These are phyloP conservation scores for Ampelomyces quisqualis DNA, from an alignment of 2,329 filamentous ascomycete species.

Conservation along the genomic window DNA sequence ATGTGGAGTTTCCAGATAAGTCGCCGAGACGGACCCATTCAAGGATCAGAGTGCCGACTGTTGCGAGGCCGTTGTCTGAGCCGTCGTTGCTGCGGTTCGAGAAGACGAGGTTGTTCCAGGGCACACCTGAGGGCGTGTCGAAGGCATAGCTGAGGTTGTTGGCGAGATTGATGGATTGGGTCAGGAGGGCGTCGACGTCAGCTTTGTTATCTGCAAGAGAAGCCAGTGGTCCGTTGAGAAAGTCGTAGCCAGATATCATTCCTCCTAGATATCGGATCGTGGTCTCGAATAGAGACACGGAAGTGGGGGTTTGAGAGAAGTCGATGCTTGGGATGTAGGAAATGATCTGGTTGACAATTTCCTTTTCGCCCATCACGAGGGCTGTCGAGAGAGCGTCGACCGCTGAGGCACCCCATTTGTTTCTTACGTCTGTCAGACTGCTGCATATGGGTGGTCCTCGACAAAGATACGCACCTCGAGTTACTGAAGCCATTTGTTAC, in stretches of 20 bases:
- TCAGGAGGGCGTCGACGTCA: constrained; percentile 61
- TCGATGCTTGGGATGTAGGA: constrained; percentile 69
- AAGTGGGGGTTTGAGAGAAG: constrained; percentile 59
- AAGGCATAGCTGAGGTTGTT: constrained; percentile 77
- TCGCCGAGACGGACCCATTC: constrained; percentile 84
- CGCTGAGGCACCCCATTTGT: constrained; percentile 81
- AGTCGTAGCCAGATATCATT: constrained; percentile 72
- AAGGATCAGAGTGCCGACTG: constrained; percentile 73
- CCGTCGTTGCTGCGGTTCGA: constrained; percentile 51
- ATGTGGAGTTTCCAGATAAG: constrained; percentile 66
- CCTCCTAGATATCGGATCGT: constrained; percentile 87
- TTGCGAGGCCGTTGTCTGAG: constrained; percentile 70
- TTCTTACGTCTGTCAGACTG: too few species aligned
- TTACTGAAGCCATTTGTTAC: constrained; percentile 65
- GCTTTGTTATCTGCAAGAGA: constrained; percentile 50
- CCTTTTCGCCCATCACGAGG: constrained; percentile 69
- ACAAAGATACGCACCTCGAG: constrained; percentile 60
- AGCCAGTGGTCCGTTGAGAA: constrained; percentile 67
- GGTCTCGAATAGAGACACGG: constrained; percentile 82
- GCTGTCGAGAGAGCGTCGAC: constrained; percentile 80
- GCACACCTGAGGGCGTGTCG: constrained; percentile 72
- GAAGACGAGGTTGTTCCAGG: constrained; percentile 68
- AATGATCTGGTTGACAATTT: constrained; percentile 70
- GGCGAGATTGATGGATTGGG: constrained; percentile 68
- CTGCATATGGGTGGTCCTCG: too few species aligned